Evolutionary conservation across 2,329 filamentous ascomycete species (phyloP).

Genomic region (Aspergillus phoenicis): DNA sequence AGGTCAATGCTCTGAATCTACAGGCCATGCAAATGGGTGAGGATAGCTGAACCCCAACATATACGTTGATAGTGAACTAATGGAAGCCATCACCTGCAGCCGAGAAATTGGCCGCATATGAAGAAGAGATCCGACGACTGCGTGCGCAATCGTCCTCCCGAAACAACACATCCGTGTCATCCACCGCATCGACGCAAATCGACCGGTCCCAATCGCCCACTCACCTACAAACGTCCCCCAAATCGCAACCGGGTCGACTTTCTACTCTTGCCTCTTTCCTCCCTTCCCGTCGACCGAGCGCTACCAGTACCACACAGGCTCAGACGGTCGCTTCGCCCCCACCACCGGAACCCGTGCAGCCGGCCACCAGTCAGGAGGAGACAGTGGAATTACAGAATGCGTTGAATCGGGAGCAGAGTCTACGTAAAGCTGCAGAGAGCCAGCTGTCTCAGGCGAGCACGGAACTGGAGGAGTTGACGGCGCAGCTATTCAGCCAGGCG

Average conservation of each 20-base stretch:
- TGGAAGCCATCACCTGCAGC: constrained; percentile 36
- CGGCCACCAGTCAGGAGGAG: constrained; percentile 28
- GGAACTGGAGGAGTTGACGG: constrained; percentile 65
- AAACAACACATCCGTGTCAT: constrained; percentile 31
- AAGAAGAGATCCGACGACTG: constrained; percentile 61
- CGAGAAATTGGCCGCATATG: constrained; percentile 63
- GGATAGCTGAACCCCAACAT: constrained; percentile 17
- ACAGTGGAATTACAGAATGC: constrained; percentile 54
- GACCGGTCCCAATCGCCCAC: constrained; percentile 44
- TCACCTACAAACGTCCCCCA: constrained; percentile 30
- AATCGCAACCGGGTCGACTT: constrained; percentile 39
- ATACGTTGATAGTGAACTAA: background rate
- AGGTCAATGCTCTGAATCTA: constrained; percentile 55
- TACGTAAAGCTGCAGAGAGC: constrained; percentile 61
- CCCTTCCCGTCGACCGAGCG: constrained; percentile 42
- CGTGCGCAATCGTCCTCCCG: constrained; percentile 34
- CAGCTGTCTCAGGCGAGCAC: constrained; percentile 56
- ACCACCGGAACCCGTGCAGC: constrained; percentile 27
- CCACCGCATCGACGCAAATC: constrained; percentile 28
- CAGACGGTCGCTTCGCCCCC: constrained; percentile 23
- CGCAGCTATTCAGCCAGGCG: constrained; percentile 63
- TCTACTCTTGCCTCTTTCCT: constrained; percentile 43
- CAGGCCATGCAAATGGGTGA: constrained; percentile 58
- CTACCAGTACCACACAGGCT: constrained; percentile 19
- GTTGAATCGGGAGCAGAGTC: constrained; percentile 56